phyloP scores from a whole-genome alignment of 2,329 filamentous ascomycete species.

The Fusarium foetens region DNA sequence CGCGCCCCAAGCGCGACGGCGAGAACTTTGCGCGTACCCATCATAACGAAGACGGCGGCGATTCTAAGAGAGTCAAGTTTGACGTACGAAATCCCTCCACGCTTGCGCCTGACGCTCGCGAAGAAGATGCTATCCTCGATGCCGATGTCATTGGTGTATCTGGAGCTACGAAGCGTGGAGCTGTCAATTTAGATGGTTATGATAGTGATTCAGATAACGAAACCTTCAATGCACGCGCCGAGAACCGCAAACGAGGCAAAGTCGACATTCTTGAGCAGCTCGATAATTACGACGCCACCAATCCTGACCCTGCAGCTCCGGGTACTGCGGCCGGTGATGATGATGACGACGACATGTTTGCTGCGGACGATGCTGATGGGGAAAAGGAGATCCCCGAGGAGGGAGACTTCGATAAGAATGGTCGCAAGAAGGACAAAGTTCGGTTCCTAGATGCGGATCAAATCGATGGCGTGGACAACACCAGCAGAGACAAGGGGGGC shows the following conservation, averaged over 20 bases:
- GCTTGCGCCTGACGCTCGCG: constrained; percentile 82
- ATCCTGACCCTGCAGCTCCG: constrained; percentile 49
- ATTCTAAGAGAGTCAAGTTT: constrained; percentile 84
- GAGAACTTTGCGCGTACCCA: constrained; percentile 83
- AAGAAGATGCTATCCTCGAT: constrained; percentile 78
- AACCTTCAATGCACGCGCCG: constrained; percentile 81
- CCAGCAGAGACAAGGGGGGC: constrained; percentile 78
- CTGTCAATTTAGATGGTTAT: constrained; percentile 96
- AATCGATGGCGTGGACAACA: constrained; percentile 82
- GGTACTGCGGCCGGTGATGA: constrained; percentile 71
- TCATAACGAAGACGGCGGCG: constrained; percentile 65
- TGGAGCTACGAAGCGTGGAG: constrained; percentile 85
- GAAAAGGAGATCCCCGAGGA: constrained; percentile 48
- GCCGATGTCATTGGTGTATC: constrained; percentile 91
- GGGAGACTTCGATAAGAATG: constrained; percentile 49
- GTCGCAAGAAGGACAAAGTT: constrained; percentile 72
- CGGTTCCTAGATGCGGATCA: constrained; percentile 66
- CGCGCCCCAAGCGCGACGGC: constrained; percentile 83
- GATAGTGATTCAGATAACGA: constrained; percentile 95
- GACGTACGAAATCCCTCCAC: constrained; percentile 95
- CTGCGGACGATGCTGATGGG: constrained; percentile 68
- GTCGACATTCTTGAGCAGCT: constrained; percentile 63
- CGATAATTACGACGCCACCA: constrained; percentile 63
- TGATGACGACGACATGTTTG: constrained; percentile 79
- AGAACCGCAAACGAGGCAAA: constrained; percentile 63